These are phyloP conservation scores for Dryadomyces sulphureus DNA, from an alignment of 2,329 filamentous ascomycete genomes.

Conservation along the genomic window DNA sequence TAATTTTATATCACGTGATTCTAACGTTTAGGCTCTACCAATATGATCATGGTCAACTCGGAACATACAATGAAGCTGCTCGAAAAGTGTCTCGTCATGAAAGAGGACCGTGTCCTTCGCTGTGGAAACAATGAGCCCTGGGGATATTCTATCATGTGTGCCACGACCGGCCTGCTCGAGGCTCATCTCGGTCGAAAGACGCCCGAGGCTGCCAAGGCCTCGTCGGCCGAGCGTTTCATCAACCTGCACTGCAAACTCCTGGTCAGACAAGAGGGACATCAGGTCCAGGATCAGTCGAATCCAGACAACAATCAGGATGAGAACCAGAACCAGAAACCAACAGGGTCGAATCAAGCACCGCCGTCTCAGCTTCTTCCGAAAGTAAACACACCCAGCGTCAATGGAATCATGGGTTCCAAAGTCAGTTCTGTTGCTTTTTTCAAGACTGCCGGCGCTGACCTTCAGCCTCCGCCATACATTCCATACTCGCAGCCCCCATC, in stretches of 20 bases:
- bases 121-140: slow-evolving; percentile 50
- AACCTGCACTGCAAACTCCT: slow-evolving; percentile 42
- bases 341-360: slow-evolving; percentile 15
- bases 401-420: slow-evolving; percentile 12
- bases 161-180: slow-evolving; percentile 42
- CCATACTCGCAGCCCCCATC: slow-evolving; percentile 7
- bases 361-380: slow-evolving; percentile 1
- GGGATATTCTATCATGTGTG: slow-evolving; percentile 50
- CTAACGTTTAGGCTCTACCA: slow-evolving; percentile 31
- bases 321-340: not conserved
- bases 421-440: not conserved
- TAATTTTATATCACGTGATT: not conserved
- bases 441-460: not conserved
- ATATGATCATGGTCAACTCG: slow-evolving; percentile 48
- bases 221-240: slow-evolving; percentile 44
- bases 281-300: not conserved
- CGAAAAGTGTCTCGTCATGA: slow-evolving; percentile 45
- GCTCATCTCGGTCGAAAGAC: slow-evolving; percentile 44
- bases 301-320: not conserved
- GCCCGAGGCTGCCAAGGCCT: slow-evolving; percentile 40
- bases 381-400: not conserved
- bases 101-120: slow-evolving; percentile 44
- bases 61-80: slow-evolving; percentile 46
- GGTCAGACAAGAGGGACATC: slow-evolving; percentile 32
- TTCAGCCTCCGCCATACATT: slow-evolving; percentile 6